Evolutionary conservation across 306 rosid species (phyloP), one percentile per base, ranked within the genome.

Genomic region (Quercus agrifolia): DNA sequence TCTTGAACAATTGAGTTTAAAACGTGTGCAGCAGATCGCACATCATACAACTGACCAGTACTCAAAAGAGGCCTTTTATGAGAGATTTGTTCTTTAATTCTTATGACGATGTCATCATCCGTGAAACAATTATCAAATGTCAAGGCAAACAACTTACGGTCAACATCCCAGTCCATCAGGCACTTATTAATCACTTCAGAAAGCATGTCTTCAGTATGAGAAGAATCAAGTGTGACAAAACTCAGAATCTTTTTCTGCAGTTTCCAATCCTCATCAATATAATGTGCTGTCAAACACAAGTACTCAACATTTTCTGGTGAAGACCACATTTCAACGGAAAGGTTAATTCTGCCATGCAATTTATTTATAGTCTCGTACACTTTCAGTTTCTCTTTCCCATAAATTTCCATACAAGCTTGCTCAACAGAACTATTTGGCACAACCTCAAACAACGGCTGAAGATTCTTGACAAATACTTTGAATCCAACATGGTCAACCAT

Each of bases 391-490:
- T 95, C 99, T 81, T 85, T 93, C 79, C 56, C 78, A 44, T 91
- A 90, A 74, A 95, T 93, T 79, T 91, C 89, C 79, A 89, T 61
- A 84, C 99, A 95, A 56, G 90, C 88, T 74, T 74, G 44, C 87
- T 91, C 94, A 41, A 91, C 71, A 73, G 77, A 80, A 85, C 74
- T 87, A 78, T 83, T 87, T 18, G 92, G 94, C 79, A 86, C 83
- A 81, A 93, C 83, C 83, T 95, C 99, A 70, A 95, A 95, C 83
- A 87, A 79, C 1, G 99, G 99, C 87, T 95, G 99, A 70, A 95
- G 93, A 82, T 92, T 92, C 92, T 95, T 95, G 72, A 91, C 96
- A 86, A 95, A 95, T 77, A 93, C 99, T 87, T 91, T 92, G 91
- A 95, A 95, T 75, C 98, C 96, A 10, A 91, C 97, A 70, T 95